These are phyloP conservation scores for Phyllosticta paracitricarpa DNA, from an alignment of 2,329 filamentous ascomycete species.

Conservation along the genomic window DNA sequence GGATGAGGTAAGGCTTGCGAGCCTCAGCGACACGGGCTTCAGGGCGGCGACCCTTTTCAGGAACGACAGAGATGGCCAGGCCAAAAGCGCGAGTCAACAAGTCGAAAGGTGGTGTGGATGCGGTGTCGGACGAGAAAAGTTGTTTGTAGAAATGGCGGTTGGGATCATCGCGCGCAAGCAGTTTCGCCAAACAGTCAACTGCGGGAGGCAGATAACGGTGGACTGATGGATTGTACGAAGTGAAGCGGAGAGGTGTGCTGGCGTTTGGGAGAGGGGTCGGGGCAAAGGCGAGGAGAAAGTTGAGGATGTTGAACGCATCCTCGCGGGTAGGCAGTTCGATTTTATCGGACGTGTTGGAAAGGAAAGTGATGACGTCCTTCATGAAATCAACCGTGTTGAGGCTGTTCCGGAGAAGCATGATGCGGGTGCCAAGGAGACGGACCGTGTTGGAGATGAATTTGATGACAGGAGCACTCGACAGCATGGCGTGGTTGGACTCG, in stretches of 20 bases:
- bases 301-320: constrained; percentile 74
- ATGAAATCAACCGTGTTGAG: constrained; percentile 89
- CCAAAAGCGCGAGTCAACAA: constrained; percentile 80
- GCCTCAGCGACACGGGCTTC: constrained; percentile 61
- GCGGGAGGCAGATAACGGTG: constrained; percentile 86
- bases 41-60: constrained; percentile 56
- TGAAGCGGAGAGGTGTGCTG: constrained; percentile 55
- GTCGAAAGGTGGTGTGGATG: constrained; percentile 57
- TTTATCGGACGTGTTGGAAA: constrained; percentile 77
- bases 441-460: constrained; percentile 78
- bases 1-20: constrained; percentile 82
- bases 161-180: constrained; percentile 85
- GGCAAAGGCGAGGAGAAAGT: constrained; percentile 85
- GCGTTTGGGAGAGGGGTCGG: constrained; percentile 61
- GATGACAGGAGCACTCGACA: constrained; percentile 69
- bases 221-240: constrained; percentile 66
- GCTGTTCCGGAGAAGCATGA: constrained; percentile 72
- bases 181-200: constrained; percentile 80
- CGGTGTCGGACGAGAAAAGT: constrained; percentile 66
- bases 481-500: constrained; percentile 62
- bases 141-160: constrained; percentile 77
- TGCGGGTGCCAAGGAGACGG: constrained; percentile 77
- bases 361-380: constrained; percentile 83
- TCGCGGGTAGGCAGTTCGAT: constrained; percentile 78
- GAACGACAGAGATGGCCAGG: constrained; percentile 74